phyloP scores from a whole-genome alignment of 2,329 filamentous ascomycete species.

The Taxawa tesnikishii region DNA sequence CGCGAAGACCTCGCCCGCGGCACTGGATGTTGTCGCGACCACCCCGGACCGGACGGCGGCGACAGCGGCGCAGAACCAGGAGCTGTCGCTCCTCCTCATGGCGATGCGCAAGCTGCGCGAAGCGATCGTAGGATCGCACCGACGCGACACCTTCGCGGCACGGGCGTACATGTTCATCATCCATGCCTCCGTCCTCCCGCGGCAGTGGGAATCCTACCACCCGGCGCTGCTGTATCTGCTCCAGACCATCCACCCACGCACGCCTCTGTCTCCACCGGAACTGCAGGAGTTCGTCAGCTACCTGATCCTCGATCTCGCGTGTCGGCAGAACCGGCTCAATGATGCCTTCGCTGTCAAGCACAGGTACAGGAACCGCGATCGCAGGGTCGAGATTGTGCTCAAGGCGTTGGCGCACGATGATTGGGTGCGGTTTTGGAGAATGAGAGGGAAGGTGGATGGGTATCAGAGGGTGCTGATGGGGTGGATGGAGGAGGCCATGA shows the following conservation, averaged over 20 bases:
- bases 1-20: background rate
- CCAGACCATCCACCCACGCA: conserved; percentile 52
- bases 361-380: conserved; percentile 42
- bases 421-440: conserved; percentile 65
- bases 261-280: conserved; percentile 57
- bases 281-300: conserved; percentile 70
- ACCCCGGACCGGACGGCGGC: background rate
- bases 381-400: conserved; percentile 58
- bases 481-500: conserved; percentile 63
- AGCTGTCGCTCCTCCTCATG: conserved; percentile 63
- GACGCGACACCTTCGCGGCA: conserved; percentile 70
- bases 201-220: conserved; percentile 79
- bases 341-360: conserved; percentile 59
- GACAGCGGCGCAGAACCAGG: conserved; percentile 14
- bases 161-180: conserved; percentile 87
- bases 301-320: conserved; percentile 77
- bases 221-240: conserved; percentile 75
- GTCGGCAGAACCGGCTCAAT: conserved; percentile 62
- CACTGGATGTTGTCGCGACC: too few species aligned
- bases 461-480: conserved; percentile 70
- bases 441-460: conserved; percentile 63
- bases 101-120: conserved; percentile 88
- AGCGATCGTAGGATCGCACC: conserved; percentile 67
- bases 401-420: conserved; percentile 66
- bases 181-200: conserved; percentile 60